These are phyloP conservation scores for Acaromyces ingoldii DNA, from an alignment of 1,284 basidiomycete genomes.

Conservation along the genomic window DNA sequence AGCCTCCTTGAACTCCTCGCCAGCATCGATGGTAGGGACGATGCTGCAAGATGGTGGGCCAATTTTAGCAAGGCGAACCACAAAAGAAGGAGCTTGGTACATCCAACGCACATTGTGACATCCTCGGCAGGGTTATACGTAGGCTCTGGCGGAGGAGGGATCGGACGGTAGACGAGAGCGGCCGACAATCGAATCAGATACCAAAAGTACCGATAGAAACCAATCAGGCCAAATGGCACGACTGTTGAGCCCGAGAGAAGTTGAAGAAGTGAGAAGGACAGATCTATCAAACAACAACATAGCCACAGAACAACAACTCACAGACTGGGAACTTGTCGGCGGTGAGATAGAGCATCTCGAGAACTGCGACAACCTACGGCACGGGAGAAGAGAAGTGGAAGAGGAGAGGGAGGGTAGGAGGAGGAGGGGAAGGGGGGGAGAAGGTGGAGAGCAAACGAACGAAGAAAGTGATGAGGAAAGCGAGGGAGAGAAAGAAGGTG, in stretches of 20 bases:
- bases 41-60: constrained; percentile 55
- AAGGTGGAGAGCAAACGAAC: neutral
- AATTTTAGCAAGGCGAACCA: no score
- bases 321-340: constrained; percentile 73
- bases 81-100: neutral
- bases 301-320: no score
- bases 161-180: constrained; percentile 69
- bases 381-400: no score
- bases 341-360: constrained; percentile 60
- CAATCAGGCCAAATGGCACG: constrained; percentile 83
- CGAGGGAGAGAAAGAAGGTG: no score
- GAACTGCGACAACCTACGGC: no score
- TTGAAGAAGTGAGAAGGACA: no score
- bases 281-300: no score
- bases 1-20: constrained; percentile 87
- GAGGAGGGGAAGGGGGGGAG: neutral
- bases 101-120: constrained; percentile 64
- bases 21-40: constrained; percentile 87
- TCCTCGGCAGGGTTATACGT: constrained; percentile 82
- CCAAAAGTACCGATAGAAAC: constrained; percentile 44
- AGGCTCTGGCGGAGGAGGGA: constrained; percentile 77
- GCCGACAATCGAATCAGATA: constrained; percentile 55
- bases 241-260: no score
- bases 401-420: neutral
- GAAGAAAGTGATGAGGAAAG: neutral